Percentiles rank a stretch among this genome's conserved stretches.
Evolutionary conservation across 2,329 filamentous ascomycete genomes (phyloP).

Genomic region (Beauveria pseudobassiana): DNA sequence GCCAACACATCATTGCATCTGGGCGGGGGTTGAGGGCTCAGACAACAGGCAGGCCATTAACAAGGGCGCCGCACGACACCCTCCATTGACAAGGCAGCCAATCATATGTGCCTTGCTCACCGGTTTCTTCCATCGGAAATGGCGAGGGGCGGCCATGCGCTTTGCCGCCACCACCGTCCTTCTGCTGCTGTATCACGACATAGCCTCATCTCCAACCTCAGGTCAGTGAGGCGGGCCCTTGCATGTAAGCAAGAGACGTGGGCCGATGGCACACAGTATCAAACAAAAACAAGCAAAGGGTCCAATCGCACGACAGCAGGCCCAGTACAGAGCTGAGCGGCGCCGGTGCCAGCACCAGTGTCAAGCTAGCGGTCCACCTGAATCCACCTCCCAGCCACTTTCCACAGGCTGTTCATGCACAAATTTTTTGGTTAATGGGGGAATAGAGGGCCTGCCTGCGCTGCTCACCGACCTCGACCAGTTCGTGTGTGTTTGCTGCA

Average conservation of each 20-base stretch:
- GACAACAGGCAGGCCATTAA: not conserved
- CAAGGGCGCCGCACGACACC: conserved; percentile 5
- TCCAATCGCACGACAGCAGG: not conserved
- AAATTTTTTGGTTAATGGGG: conserved; percentile 2
- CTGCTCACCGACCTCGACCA: conserved; percentile 9
- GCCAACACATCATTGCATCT: conserved; percentile 14
- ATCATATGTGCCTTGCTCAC: conserved; percentile 8
- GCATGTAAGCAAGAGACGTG: not conserved
- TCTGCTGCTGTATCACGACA: conserved; percentile 6
- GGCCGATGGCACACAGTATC: conserved; percentile 1
- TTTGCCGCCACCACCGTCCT: not conserved
- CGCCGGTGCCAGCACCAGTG: not conserved
- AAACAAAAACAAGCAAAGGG: conserved; percentile 8
- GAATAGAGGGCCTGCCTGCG: not conserved
- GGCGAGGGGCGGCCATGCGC: not conserved
- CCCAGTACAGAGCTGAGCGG: not conserved
- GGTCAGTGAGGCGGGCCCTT: not conserved
- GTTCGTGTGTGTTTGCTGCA: not conserved
- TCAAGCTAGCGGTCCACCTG: conserved; percentile 7
- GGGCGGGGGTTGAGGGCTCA: conserved; percentile 10
- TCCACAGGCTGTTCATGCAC: conserved; percentile 10
- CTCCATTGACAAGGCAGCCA: conserved; percentile 7
- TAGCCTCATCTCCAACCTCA: conserved; percentile 2
- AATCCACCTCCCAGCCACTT: conserved; percentile 12
- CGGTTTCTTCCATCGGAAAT: conserved; percentile 7